Percentiles rank a stretch among this genome's conserved stretches.
phyloP scores from a whole-genome alignment of 257 asterid genomes.

The Plantago ovata region DNA sequence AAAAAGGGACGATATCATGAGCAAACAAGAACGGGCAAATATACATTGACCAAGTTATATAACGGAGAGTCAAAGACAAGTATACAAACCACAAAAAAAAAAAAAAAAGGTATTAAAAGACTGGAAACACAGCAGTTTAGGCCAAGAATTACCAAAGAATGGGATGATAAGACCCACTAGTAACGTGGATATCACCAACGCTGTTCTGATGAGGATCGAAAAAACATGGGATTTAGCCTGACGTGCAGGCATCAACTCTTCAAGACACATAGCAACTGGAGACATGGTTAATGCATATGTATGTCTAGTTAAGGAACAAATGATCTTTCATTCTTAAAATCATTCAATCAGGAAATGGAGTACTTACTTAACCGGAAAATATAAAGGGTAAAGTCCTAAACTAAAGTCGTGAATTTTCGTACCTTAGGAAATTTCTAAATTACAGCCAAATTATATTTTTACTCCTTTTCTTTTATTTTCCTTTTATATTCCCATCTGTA shows the following conservation, averaged over 20 bases:
- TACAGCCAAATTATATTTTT: too few species aligned
- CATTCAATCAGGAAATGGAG: background rate
- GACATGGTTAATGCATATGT: slow-evolving; percentile 91
- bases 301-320: slow-evolving; percentile 41
- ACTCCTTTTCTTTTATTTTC: too few species aligned
- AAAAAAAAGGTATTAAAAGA: background rate
- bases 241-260: slow-evolving; percentile 76
- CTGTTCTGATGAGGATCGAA: slow-evolving; percentile 72
- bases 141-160: slow-evolving; percentile 58
- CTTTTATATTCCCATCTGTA: too few species aligned
- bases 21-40: background rate
- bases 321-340: background rate
- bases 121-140: background rate
- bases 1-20: background rate
- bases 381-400: background rate
- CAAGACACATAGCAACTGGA: slow-evolving; percentile 94
- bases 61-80: background rate
- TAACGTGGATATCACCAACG: slow-evolving; percentile 75
- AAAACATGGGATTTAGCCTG: slow-evolving; percentile 49
- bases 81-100: background rate
- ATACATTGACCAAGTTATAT: background rate
- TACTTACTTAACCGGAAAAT: background rate
- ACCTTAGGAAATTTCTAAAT: background rate
- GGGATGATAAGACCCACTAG: slow-evolving; percentile 75
- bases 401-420: too few species aligned